A percentile compares a stretch with the other conserved stretches of the same genome.
Conservation (phyloP, 345 rosid genomes). For the Gossypium thurberi region DNA sequence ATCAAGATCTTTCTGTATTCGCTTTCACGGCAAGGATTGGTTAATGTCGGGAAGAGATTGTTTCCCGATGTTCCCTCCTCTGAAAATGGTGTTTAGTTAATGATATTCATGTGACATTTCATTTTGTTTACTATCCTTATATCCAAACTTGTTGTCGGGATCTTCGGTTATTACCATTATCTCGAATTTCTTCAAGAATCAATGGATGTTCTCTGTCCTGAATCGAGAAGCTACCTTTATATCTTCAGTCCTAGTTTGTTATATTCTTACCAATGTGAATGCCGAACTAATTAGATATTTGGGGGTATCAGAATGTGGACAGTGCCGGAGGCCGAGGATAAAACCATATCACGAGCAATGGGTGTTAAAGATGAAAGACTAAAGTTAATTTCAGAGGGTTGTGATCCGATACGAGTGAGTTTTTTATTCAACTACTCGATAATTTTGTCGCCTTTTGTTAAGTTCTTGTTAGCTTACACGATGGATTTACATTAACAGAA, state of each 20-base stretch:
- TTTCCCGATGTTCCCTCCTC: not conserved
- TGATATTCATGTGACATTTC: not conserved
- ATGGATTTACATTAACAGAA: slow-evolving; percentile 24
- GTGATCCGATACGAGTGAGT: slow-evolving; percentile 61
- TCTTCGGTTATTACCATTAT: not conserved
- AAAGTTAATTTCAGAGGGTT: slow-evolving; percentile 61
- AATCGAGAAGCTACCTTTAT: not conserved
- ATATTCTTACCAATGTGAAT: not conserved
- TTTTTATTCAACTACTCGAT: not conserved
- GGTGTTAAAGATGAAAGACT: slow-evolving; percentile 41
- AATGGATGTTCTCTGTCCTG: not conserved
- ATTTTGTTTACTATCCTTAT: not conserved
- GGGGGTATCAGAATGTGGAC: slow-evolving; percentile 60
- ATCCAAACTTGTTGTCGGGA: not conserved
- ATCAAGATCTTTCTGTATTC: not conserved
- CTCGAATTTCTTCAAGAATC: not conserved
- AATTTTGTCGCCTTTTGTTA: not conserved
- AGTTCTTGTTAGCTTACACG: slow-evolving; percentile 2
- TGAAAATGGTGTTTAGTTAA: not conserved
- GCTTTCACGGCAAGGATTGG: not conserved
- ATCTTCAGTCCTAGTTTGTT: not conserved
- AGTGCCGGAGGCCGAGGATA: slow-evolving; percentile 77
- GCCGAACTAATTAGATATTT: slow-evolving; percentile 14
- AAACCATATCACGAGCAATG: slow-evolving; percentile 32
- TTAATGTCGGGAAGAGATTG: not conserved